These are phyloP conservation scores for Berkeleyomyces rouxiae DNA, from an alignment of 2,329 filamentous ascomycete genomes.

Conservation along the genomic window DNA sequence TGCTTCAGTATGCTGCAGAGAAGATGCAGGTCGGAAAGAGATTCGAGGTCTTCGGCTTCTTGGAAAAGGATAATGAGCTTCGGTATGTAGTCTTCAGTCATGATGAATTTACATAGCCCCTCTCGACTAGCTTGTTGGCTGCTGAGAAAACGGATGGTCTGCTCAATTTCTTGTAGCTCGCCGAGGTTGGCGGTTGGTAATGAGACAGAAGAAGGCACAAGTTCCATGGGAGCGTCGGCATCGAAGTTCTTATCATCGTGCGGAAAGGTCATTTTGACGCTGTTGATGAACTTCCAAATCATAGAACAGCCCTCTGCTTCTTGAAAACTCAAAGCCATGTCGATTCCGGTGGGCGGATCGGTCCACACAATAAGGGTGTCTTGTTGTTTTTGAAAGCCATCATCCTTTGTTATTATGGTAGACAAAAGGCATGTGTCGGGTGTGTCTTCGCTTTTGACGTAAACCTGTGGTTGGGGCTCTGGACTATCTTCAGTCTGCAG, in stretches of 20 bases:
- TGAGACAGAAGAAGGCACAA: slow-evolving; percentile 46
- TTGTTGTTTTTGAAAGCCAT: slow-evolving; percentile 97
- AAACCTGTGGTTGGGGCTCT: slow-evolving; percentile 69
- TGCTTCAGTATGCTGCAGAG: slow-evolving; percentile 98
- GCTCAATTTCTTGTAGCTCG: slow-evolving; percentile 70
- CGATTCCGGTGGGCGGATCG: slow-evolving; percentile 62
- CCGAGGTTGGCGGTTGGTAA: slow-evolving; percentile 68
- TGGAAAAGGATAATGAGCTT: slow-evolving; percentile 76
- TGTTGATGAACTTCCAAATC: slow-evolving; percentile 91
- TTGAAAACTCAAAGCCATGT: slow-evolving; percentile 97
- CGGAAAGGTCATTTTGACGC: slow-evolving; percentile 60
- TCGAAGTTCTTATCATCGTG: slow-evolving; percentile 60
- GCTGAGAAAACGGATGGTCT: slow-evolving; percentile 64
- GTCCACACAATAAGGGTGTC: slow-evolving; percentile 98
- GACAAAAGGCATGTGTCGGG: slow-evolving; percentile 70
- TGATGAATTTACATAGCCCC: slow-evolving; percentile 71
- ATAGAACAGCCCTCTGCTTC: slow-evolving; percentile 84
- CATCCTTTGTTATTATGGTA: slow-evolving; percentile 79
- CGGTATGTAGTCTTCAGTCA: slow-evolving; percentile 69
- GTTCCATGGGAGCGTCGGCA: slow-evolving; percentile 66
- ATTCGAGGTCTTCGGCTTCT: slow-evolving; percentile 82
- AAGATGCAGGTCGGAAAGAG: slow-evolving; percentile 68
- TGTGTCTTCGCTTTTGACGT: slow-evolving; percentile 87
- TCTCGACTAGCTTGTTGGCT: slow-evolving; percentile 62
- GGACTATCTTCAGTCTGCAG: slow-evolving; percentile 37